These are phyloP conservation scores for Fusarium floridanum DNA, from an alignment of 2,329 filamentous ascomycete genomes.

Conservation along the genomic window DNA sequence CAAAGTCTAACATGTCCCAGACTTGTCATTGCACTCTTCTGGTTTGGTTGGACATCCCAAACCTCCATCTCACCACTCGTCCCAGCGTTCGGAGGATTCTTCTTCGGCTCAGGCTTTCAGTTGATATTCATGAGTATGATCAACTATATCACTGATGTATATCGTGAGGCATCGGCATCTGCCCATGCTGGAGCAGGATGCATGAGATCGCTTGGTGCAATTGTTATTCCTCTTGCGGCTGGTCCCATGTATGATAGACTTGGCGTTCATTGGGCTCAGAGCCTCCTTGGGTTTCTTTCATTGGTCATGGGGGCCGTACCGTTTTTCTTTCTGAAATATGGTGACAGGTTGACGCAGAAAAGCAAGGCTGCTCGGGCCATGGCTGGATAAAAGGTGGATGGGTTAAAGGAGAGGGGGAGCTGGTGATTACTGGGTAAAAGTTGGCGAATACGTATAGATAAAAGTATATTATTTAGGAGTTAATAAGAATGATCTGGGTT, in stretches of 20 bases:
- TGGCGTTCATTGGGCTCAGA: conserved; percentile 53
- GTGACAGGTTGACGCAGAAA: conserved; percentile 45
- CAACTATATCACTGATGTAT: conserved; percentile 53
- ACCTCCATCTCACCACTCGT: conserved; percentile 48
- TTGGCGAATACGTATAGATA: background rate
- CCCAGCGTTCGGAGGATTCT: conserved; percentile 57
- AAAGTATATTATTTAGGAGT: no score
- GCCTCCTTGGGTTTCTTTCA: conserved; percentile 50
- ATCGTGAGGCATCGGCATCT: conserved; percentile 49
- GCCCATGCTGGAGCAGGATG: conserved; percentile 51
- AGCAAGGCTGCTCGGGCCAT: conserved; percentile 41
- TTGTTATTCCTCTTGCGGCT: conserved; percentile 50
- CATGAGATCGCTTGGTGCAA: conserved; percentile 50
- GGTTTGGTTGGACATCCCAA: conserved; percentile 71
- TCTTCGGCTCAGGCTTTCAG: conserved; percentile 56
- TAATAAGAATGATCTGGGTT: no score
- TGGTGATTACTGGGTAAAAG: background rate
- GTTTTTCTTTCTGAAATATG: conserved; percentile 50
- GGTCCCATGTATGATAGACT: conserved; percentile 49
- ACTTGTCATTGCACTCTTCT: conserved; percentile 69
- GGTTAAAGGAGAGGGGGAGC: no score
- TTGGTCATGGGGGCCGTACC: conserved; percentile 49
- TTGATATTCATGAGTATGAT: conserved; percentile 53
- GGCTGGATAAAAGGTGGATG: background rate
- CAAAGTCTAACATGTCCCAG: conserved; percentile 45